phyloP scores from a whole-genome alignment of 805 yeast species.

The Hanseniaspora meyeri region DNA sequence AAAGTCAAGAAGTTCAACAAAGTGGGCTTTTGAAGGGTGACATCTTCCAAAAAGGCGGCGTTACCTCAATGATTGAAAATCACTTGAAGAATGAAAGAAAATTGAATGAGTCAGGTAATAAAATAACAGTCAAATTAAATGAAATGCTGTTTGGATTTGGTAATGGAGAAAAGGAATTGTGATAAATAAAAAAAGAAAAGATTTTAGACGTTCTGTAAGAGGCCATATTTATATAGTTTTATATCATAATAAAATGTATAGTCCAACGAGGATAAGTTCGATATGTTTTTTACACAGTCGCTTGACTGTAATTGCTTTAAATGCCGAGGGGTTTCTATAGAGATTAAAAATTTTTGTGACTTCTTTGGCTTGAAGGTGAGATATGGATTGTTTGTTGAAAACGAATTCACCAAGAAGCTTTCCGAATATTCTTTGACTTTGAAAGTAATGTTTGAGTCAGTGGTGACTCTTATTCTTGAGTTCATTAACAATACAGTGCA shows the following conservation, averaged over 20 bases:
- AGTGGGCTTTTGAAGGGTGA: neutral
- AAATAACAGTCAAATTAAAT: slow-evolving; percentile 1
- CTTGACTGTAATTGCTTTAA: neutral
- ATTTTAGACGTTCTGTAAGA: neutral
- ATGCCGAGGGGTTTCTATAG: neutral
- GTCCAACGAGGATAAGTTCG: neutral
- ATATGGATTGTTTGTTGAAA: neutral
- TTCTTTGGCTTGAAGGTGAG: neutral
- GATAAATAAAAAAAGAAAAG: neutral
- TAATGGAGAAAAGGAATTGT: neutral
- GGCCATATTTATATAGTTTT: neutral
- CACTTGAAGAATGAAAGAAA: slow-evolving; percentile 1
- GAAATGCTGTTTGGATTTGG: slow-evolving; percentile 11
- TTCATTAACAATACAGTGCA: neutral
- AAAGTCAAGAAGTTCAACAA: neutral
- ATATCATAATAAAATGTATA: neutral
- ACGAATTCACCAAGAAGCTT: neutral
- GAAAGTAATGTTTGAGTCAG: neutral
- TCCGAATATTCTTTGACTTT: neutral
- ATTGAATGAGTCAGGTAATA: neutral
- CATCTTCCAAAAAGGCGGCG: slow-evolving; percentile 6
- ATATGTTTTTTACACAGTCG: neutral
- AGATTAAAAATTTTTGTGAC: neutral
- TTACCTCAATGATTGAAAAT: neutral
- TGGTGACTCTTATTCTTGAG: neutral